Percentiles rank a stretch among this genome's conserved stretches.
These are phyloP conservation scores for Beta vulgaris DNA, from an alignment of 148 eudicot species.

Conservation along the genomic window DNA sequence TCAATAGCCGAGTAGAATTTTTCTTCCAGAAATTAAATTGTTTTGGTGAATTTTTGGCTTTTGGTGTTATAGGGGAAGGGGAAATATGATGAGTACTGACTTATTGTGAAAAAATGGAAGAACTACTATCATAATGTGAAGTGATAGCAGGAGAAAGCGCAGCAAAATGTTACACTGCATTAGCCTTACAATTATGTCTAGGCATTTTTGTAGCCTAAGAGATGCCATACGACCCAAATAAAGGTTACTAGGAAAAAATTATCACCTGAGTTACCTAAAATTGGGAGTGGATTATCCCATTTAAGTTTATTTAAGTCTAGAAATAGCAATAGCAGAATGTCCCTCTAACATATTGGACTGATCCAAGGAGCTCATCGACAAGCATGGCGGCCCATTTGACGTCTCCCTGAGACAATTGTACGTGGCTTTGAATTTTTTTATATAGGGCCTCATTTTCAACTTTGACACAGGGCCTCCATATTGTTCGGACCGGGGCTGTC, in stretches of 20 bases:
- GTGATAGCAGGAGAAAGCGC: conserved; percentile 70
- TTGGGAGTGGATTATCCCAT: conserved; percentile 51
- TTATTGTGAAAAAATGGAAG: conserved; percentile 66
- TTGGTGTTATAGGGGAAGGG: conserved; percentile 58
- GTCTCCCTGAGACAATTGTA: conserved; percentile 90
- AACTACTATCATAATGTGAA: conserved; percentile 65
- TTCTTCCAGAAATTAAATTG: too few relatives aligned
- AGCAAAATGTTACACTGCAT: conserved; percentile 82
- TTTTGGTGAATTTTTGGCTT: not conserved
- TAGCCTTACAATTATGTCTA: conserved; percentile 88
- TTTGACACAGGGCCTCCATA: too few relatives aligned
- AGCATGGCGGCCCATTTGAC: conserved; percentile 87
- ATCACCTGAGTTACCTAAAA: conserved; percentile 46
- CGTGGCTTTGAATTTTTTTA: too few relatives aligned
- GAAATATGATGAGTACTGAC: conserved; percentile 72
- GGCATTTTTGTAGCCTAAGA: conserved; percentile 76
- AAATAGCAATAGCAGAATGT: conserved; percentile 36
- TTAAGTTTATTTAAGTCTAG: conserved; percentile 49
- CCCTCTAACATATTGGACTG: conserved; percentile 70
- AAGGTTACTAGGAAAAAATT: conserved; percentile 39
- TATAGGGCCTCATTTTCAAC: too few relatives aligned
- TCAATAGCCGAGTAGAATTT: too few relatives aligned
- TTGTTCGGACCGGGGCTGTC: too few relatives aligned
- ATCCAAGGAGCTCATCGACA: conserved; percentile 50
- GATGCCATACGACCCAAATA: conserved; percentile 75